phyloP scores from a whole-genome alignment of 208 protist species.

The Wallacemonas sp. region DNA sequence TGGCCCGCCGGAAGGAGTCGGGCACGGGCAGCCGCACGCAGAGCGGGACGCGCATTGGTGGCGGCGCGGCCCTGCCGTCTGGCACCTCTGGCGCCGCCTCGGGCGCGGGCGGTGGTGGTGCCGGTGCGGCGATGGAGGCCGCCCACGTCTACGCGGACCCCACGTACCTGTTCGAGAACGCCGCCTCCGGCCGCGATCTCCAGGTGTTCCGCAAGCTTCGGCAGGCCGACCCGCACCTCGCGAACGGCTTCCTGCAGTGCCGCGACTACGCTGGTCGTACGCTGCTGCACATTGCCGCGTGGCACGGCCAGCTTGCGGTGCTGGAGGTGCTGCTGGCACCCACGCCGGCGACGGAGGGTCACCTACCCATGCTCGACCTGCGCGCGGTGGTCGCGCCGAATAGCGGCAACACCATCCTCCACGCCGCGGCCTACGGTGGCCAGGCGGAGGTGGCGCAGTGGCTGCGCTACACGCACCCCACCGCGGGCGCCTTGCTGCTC shows the following conservation, averaged over 20 bases:
- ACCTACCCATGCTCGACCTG: constrained; percentile 42
- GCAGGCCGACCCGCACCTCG: constrained; percentile 56
- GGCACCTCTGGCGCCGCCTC: constrained; percentile 15
- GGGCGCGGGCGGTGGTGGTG: too few relatives aligned
- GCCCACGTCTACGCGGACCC: constrained; percentile 36
- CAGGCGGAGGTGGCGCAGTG: constrained; percentile 58
- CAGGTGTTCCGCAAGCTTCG: constrained; percentile 57
- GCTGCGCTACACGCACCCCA: constrained; percentile 59
- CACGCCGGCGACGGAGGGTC: constrained; percentile 4
- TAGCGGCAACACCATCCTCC: constrained; percentile 78
- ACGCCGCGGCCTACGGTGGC: constrained; percentile 66
- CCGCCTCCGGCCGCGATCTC: constrained; percentile 37
- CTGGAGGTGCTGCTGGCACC: constrained; percentile 63
- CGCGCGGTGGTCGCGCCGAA: constrained; percentile 40
- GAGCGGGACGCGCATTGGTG: neutral
- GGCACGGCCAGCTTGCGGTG: constrained; percentile 69
- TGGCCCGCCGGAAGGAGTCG: neutral
- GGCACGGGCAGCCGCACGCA: neutral
- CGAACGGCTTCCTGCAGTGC: constrained; percentile 59
- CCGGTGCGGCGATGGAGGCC: neutral
- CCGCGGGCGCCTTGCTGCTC: constrained; percentile 43
- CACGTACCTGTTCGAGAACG: constrained; percentile 43
- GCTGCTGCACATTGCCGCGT: constrained; percentile 77
- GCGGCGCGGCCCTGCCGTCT: neutral
- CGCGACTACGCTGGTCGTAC: constrained; percentile 78